Conservation (phyloP, 495 filamentous ascomycete species). For the Oidiodendron maius region DNA sequence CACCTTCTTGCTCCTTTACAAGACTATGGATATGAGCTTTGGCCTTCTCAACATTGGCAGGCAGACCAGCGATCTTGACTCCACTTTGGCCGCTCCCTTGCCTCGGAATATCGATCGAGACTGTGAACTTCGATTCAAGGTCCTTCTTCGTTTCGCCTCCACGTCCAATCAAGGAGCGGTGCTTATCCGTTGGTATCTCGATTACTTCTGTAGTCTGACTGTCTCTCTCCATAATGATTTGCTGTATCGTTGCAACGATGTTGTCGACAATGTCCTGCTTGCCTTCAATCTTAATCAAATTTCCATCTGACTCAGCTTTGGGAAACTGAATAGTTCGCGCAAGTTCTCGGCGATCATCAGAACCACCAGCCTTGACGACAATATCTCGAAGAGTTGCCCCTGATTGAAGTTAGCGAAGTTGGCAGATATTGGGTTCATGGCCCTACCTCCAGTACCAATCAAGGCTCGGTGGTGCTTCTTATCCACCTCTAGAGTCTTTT, state of each 20-base stretch:
- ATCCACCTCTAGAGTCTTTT: slow-evolving; percentile 78
- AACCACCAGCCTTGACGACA: slow-evolving; percentile 80
- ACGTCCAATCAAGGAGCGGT: slow-evolving; percentile 84
- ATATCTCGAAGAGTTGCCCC: slow-evolving; percentile 84
- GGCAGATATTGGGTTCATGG: slow-evolving; percentile 22
- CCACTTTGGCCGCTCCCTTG: slow-evolving; percentile 61
- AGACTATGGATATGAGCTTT: slow-evolving; percentile 75
- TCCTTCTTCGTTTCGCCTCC: slow-evolving; percentile 78
- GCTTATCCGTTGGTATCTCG: slow-evolving; percentile 81
- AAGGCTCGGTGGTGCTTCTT: slow-evolving; percentile 85
- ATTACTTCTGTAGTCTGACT: slow-evolving; percentile 69
- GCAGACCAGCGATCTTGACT: slow-evolving; percentile 78
- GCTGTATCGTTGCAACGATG: slow-evolving; percentile 74
- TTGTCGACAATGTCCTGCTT: slow-evolving; percentile 76
- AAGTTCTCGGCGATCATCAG: slow-evolving; percentile 71
- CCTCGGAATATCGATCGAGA: slow-evolving; percentile 85
- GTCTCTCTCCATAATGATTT: slow-evolving; percentile 71
- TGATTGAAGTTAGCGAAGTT: slow-evolving; percentile 30
- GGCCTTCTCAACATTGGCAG: slow-evolving; percentile 72
- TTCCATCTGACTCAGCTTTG: slow-evolving; percentile 69
- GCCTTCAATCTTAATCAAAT: slow-evolving; percentile 81
- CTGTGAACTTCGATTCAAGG: slow-evolving; percentile 84
- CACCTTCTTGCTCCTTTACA: slow-evolving; percentile 80
- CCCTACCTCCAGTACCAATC: slow-evolving; percentile 83
- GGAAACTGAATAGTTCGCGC: slow-evolving; percentile 90